Base-by-base conservation (phyloP, 2,329 filamentous ascomycete species). In the Fusarium sp. region DNA sequence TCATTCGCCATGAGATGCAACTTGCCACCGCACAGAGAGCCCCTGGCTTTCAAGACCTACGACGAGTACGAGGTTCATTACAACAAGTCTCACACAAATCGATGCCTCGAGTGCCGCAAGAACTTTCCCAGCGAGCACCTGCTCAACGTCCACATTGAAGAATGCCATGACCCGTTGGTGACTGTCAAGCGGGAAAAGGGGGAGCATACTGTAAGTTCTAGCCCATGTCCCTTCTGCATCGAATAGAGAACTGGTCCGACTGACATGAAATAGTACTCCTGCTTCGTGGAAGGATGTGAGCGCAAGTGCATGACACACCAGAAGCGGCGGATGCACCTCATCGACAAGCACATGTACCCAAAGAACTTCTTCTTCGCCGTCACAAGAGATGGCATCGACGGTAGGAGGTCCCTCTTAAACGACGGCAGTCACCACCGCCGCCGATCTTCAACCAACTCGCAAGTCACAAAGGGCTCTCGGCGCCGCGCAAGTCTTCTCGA, bases 271-370 rank as follows among this genome's bases (percentile, higher is more conserved):
- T 36, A 97, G 91, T 98, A 93, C 83, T 91, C 91, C 6, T 99
- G 97, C 84, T 97, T 98, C 79, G 91, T 98, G 8, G 93, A 98
- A 79, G 92, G 89, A 58, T 99, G 97, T 82, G 94, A 97, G 68
- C 90, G 93, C 74, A 92, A 95, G 80, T 98, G 95, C 84, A 91
- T 90, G 65, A 95, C 94, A 5, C 91, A 93, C 33, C 91, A 94
- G 79, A 98, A 98, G 83, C 90, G 97, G 52, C 89, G 94, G 36
- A 90, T 94, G 81, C 96, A 99, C 85, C 87, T 98, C 74, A 94
- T 98, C 75, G 95, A 98, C 86, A 98, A 98, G 84, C 97, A 99
- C 83, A 89, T 92, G 84, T 99, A 97, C 80, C 96, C 95, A 13
- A 91, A 90, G 80, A 93, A 94, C 78, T 98, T 95, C 84, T 96